These are phyloP conservation scores for Eimeria zaria DNA, from an alignment of 169 alveolate genomes.

Conservation along the genomic window DNA sequence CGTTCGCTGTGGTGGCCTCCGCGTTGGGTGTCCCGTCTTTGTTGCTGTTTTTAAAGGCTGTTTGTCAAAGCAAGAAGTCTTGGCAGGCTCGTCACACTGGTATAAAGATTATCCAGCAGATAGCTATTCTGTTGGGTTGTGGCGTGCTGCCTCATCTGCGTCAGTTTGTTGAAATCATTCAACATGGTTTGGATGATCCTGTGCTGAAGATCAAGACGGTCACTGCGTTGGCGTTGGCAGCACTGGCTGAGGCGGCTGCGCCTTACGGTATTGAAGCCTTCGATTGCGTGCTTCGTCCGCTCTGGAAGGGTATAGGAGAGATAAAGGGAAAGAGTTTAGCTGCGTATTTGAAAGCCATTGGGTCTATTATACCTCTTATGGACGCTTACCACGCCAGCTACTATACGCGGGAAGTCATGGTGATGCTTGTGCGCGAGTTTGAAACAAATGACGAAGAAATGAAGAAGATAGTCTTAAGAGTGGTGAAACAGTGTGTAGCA, in stretches of 20 bases:
- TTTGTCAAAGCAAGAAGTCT: conserved; percentile 98
- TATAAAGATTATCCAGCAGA: conserved; percentile 99
- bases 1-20: conserved; percentile 99
- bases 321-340: conserved; percentile 99
- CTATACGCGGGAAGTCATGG: conserved; percentile 98
- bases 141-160: conserved; percentile 99
- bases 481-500: conserved; percentile 98
- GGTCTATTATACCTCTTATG: conserved; percentile 99
- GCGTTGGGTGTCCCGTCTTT: conserved; percentile 99
- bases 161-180: conserved; percentile 98
- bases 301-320: conserved; percentile 98
- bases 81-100: conserved; percentile 99
- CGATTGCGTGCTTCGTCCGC: conserved; percentile 98
- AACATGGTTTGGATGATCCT: conserved; percentile 98
- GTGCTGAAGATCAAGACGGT: conserved; percentile 96
- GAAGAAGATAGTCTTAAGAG: conserved; percentile 98
- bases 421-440: conserved; percentile 98
- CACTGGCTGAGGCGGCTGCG: conserved; percentile 99
- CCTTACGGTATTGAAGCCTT: conserved; percentile 99
- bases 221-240: conserved; percentile 99
- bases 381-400: conserved; percentile 99
- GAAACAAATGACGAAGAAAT: conserved; percentile 99
- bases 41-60: conserved; percentile 99
- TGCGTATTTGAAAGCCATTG: conserved; percentile 99
- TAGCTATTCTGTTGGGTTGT: conserved; percentile 99